Conservation (phyloP, 2,329 filamentous ascomycete genomes). For the Raffaelea arxii region DNA sequence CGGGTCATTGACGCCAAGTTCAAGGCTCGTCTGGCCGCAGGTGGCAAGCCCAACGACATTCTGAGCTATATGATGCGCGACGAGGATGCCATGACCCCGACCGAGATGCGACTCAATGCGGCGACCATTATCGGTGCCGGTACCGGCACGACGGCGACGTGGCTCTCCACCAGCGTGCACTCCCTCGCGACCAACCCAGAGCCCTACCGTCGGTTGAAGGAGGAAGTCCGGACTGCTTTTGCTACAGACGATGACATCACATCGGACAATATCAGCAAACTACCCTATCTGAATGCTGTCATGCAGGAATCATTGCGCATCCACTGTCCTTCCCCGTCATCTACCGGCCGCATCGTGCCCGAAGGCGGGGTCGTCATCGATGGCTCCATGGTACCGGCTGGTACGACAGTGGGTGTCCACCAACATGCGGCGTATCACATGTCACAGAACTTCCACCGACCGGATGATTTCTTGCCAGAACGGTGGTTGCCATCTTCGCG, state of each 20-base stretch:
- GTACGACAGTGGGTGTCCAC: constrained; percentile 18
- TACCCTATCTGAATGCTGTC: constrained; percentile 15
- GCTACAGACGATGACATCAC: constrained; percentile 5
- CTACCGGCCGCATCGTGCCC: constrained; percentile 15
- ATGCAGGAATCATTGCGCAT: constrained; percentile 14
- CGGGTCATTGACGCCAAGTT: constrained; percentile 1
- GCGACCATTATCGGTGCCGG: constrained; percentile 18
- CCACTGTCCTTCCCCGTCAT: constrained; percentile 8
- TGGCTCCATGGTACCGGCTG: constrained; percentile 13
- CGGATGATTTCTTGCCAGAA: constrained; percentile 23
- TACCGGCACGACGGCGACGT: constrained; percentile 13
- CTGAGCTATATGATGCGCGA: constrained; percentile 13
- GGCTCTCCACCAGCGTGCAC: constrained; percentile 10
- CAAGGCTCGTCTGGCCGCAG: constrained; percentile 2
- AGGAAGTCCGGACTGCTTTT: constrained; percentile 9
- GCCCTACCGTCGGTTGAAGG: constrained; percentile 3
- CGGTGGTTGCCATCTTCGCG: constrained; percentile 20
- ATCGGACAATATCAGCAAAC: constrained; percentile 6
- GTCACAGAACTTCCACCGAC: constrained; percentile 19
- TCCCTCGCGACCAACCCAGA: constrained; percentile 8
- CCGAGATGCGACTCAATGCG: constrained; percentile 10
- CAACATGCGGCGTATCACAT: constrained; percentile 21
- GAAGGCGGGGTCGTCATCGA: constrained; percentile 18
- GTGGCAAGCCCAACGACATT: constrained; percentile 9
- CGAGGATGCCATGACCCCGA: constrained; percentile 7